Evolutionary conservation across 2,329 filamentous ascomycete genomes (phyloP), one percentile per base, ranked within the genome.

Genomic region (Alternaria arbusti): DNA sequence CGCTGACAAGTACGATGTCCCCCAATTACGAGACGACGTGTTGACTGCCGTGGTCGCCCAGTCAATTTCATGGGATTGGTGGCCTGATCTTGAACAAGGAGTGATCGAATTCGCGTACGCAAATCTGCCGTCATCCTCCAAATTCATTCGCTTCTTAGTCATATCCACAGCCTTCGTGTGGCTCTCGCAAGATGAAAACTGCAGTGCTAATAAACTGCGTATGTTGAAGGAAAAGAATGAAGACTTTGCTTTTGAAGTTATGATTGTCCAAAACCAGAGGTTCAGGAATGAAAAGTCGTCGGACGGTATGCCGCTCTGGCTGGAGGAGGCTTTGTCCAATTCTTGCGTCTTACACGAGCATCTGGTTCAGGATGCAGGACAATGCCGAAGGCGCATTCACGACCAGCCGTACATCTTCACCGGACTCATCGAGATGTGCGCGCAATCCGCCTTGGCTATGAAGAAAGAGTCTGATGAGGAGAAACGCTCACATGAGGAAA

Each of bases 341-440:
- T 32, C 47, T 11, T 51, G 47, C 17, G 4, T 23, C 8, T 40
- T 58, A 0, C 66, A 70, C 6, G 60, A 64, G n/a, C 62, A 67
- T 9, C 28, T 44, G 1, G 40, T 25, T 1, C 26, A 49, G 5
- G 36, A 56, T 9, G 17, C 59, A 5, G 25, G 43, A 6, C 17
- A 58, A 10, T 69, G 64, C 26, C 56, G 64, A 9, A 5, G 58
- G 9, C 62, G 60, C 12, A 61, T 67, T 12, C 6, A 15, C 1
- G 9, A 49, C 15, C 45, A 45, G 9, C 28, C 56, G 5, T 30
- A 62, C 22, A 43, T 68, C 20, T 65, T 67, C 15, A 22, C 15
- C 4, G 15, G 9, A 1, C 57, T 61, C n/a, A 52, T 61, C 13
- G 45, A 57, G 13, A 51, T 58, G 17, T 59, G 58, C 17, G 13